These are phyloP conservation scores for Arthrobotrys conoides DNA, from an alignment of 2,329 filamentous ascomycete species.

Conservation along the genomic window DNA sequence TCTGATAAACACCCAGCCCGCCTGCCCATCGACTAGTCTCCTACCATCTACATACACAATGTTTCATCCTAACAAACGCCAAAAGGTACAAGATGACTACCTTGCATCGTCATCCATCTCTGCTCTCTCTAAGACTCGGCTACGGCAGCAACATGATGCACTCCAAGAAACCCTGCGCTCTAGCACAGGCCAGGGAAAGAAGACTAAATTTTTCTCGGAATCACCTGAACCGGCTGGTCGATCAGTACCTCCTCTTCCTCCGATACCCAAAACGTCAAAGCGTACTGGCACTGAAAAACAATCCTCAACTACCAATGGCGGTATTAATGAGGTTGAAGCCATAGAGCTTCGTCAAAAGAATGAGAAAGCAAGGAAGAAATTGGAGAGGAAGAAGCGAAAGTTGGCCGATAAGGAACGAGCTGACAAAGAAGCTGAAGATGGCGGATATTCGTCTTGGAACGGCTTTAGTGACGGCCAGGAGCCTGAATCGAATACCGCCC, in stretches of 20 bases:
- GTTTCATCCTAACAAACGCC: slow-evolving; percentile 47
- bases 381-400: slow-evolving; percentile 39
- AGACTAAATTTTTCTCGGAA: slow-evolving; percentile 40
- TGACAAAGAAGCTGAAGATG: slow-evolving; percentile 34
- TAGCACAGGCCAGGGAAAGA: slow-evolving; percentile 40
- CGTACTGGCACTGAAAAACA: neutral
- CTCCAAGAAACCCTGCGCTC: slow-evolving; percentile 49
- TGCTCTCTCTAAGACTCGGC: slow-evolving; percentile 36
- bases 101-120: slow-evolving; percentile 26
- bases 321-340: slow-evolving; percentile 45
- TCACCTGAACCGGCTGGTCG: slow-evolving; percentile 44
- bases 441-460: slow-evolving; percentile 56
- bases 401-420: slow-evolving; percentile 12
- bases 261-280: neutral
- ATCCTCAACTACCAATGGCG: slow-evolving; percentile 32
- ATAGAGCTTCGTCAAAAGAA: slow-evolving; percentile 54
- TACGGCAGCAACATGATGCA: slow-evolving; percentile 32
- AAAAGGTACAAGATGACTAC: slow-evolving; percentile 23
- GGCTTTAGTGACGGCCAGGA: slow-evolving; percentile 40
- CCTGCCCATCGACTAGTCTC: neutral
- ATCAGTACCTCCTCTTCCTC: neutral
- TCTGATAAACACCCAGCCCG: slow-evolving; percentile 11
- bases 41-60: slow-evolving; percentile 24
- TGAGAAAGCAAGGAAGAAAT: slow-evolving; percentile 49
- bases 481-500: neutral